Conservation (phyloP, 2,329 filamentous ascomycete species). For the Penicillium sumatraense region DNA sequence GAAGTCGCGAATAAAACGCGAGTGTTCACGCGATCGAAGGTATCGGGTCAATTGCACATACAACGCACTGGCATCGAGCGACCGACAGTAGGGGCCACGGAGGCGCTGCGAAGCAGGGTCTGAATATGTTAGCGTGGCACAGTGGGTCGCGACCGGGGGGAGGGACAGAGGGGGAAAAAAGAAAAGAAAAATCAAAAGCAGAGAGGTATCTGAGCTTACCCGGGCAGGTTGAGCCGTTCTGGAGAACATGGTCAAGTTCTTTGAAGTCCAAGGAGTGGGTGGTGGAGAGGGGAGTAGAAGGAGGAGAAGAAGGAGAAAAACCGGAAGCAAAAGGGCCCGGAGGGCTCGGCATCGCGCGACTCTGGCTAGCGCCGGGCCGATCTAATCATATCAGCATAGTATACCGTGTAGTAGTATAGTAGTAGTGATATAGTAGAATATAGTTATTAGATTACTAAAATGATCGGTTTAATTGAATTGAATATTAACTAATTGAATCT, state of each 20-base stretch:
- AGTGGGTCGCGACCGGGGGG: conserved; percentile 9
- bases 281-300: conserved; percentile 8
- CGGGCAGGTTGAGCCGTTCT: conserved; percentile 47
- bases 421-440: background rate
- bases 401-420: background rate
- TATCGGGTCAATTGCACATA: conserved; percentile 42
- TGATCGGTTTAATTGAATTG: no score
- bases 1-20: background rate
- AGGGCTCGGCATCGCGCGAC: conserved; percentile 37
- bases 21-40: background rate
- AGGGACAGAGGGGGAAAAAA: conserved; percentile 45
- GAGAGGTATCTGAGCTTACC: no score
- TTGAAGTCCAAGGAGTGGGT: conserved; percentile 10
- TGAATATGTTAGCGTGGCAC: conserved; percentile 51
- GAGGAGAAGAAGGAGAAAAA: conserved; percentile 21
- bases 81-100: conserved; percentile 51
- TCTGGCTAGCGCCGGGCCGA: conserved; percentile 24
- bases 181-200: conserved; percentile 48
- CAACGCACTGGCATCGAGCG: conserved; percentile 59
- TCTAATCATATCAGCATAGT: conserved; percentile 21
- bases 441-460: background rate
- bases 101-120: conserved; percentile 62
- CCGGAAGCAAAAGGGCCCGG: conserved; percentile 40
- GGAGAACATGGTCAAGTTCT: conserved; percentile 43
- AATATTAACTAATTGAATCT: no score